phyloP scores from a whole-genome alignment of 768 basidiomycete species.

The Suillus discolor region DNA sequence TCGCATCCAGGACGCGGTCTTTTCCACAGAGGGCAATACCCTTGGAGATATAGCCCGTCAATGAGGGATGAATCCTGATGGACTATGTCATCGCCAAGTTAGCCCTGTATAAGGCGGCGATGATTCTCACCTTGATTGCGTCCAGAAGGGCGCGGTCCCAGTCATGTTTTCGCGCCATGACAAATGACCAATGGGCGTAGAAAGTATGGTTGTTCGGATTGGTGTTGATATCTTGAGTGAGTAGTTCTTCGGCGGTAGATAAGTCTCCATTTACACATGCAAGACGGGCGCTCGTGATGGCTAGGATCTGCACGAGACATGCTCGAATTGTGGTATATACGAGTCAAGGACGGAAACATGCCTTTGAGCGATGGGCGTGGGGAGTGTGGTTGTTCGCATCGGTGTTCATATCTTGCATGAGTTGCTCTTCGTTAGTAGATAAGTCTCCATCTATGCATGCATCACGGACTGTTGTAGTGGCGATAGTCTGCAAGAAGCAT shows the following conservation, averaged over 20 bases:
- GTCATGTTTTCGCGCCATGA: background rate
- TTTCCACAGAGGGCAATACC: background rate
- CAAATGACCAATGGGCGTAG: background rate
- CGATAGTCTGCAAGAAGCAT: background rate
- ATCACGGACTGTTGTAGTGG: background rate
- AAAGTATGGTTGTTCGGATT: background rate
- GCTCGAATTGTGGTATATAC: background rate
- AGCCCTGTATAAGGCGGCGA: too few relatives aligned
- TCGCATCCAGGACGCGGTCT: background rate
- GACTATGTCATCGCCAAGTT: background rate
- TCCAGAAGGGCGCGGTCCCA: background rate
- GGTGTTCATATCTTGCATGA: background rate
- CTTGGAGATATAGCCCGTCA: background rate
- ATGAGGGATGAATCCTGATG: background rate
- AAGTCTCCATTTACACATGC: background rate
- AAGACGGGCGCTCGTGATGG: background rate
- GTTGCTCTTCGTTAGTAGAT: background rate
- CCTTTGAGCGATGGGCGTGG: background rate
- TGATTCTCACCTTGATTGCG: background rate
- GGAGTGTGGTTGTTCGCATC: background rate
- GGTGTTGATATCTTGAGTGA: background rate
- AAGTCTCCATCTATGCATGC: background rate
- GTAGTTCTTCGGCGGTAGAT: background rate
- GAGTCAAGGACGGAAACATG: background rate
- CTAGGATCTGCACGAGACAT: background rate